Percentiles rank a stretch among this genome's conserved stretches.
Conservation (phyloP, 2,329 filamentous ascomycete species). For the Byssoonygena ceratinophila region DNA sequence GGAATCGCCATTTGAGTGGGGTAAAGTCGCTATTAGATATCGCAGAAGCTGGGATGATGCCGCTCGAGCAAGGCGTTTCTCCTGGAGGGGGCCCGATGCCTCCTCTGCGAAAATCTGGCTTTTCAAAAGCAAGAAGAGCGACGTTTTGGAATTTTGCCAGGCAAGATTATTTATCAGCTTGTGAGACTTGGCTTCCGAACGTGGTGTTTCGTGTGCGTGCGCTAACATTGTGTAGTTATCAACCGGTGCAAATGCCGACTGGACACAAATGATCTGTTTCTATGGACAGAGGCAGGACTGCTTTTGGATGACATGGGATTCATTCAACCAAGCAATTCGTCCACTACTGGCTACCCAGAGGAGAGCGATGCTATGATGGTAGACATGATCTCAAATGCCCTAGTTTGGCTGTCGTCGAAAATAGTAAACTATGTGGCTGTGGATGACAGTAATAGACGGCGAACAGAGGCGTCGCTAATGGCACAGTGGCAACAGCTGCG, state of each 20-base stretch:
- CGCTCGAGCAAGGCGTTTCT: conserved; percentile 31
- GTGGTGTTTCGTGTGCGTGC: neutral
- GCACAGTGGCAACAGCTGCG: conserved; percentile 44
- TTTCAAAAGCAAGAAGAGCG: conserved; percentile 47
- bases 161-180: conserved; percentile 55
- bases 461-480: conserved; percentile 35
- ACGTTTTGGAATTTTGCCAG: conserved; percentile 59
- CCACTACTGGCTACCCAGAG: conserved; percentile 25
- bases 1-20: conserved; percentile 54
- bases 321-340: conserved; percentile 36
- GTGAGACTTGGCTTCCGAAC: conserved; percentile 28
- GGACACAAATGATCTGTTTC: conserved; percentile 50
- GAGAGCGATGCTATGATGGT: conserved; percentile 45
- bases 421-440: conserved; percentile 55
- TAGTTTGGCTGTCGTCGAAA: conserved; percentile 57
- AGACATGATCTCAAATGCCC: conserved; percentile 53
- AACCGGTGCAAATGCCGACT: conserved; percentile 52
- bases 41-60: conserved; percentile 34
- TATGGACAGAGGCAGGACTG: conserved; percentile 56
- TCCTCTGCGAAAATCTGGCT: conserved; percentile 28
- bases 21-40: conserved; percentile 52
- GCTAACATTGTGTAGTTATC: conserved; percentile 30
- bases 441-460: conserved; percentile 31
- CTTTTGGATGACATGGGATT: conserved; percentile 46
- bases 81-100: conserved; percentile 31